Conservation (phyloP, 768 basidiomycete genomes). For the Panus rudis region DNA sequence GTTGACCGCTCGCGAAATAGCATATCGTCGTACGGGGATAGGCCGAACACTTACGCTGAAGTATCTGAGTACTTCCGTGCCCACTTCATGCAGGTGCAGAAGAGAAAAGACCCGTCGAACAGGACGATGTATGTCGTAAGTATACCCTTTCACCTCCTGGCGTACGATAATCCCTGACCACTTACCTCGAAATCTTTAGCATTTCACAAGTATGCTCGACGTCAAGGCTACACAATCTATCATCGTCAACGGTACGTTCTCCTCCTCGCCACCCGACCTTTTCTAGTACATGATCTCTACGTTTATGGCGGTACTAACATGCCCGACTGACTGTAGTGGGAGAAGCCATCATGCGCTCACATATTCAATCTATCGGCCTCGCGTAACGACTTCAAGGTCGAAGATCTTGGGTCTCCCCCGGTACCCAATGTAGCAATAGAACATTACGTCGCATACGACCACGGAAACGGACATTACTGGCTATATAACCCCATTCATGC, state of each 20-base stretch:
- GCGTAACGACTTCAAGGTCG: too few relatives aligned
- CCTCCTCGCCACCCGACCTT: neutral
- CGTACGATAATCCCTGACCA: slow-evolving; percentile 20
- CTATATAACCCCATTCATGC: too few relatives aligned
- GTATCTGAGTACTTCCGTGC: slow-evolving; percentile 84
- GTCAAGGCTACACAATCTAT: slow-evolving; percentile 79
- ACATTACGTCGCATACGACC: too few relatives aligned
- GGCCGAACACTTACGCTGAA: slow-evolving; percentile 74
- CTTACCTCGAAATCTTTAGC: slow-evolving; percentile 12
- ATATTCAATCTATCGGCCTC: slow-evolving; percentile 23
- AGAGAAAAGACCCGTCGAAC: slow-evolving; percentile 71
- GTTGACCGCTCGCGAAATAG: slow-evolving; percentile 26
- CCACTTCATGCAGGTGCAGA: slow-evolving; percentile 79
- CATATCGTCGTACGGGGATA: slow-evolving; percentile 76
- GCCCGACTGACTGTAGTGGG: slow-evolving; percentile 16
- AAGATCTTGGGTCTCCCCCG: too few relatives aligned
- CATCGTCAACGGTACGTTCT: slow-evolving; percentile 61
- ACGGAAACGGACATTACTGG: too few relatives aligned
- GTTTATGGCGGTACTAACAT: neutral
- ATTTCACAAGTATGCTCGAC: slow-evolving; percentile 41
- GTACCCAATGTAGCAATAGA: too few relatives aligned
- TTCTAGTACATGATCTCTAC: neutral
- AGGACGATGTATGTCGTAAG: slow-evolving; percentile 57
- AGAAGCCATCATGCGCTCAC: slow-evolving; percentile 25
- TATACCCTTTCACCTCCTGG: slow-evolving; percentile 33